Base-by-base conservation (phyloP, 2,329 filamentous ascomycete species). In the Stachybotrys echinatus region DNA sequence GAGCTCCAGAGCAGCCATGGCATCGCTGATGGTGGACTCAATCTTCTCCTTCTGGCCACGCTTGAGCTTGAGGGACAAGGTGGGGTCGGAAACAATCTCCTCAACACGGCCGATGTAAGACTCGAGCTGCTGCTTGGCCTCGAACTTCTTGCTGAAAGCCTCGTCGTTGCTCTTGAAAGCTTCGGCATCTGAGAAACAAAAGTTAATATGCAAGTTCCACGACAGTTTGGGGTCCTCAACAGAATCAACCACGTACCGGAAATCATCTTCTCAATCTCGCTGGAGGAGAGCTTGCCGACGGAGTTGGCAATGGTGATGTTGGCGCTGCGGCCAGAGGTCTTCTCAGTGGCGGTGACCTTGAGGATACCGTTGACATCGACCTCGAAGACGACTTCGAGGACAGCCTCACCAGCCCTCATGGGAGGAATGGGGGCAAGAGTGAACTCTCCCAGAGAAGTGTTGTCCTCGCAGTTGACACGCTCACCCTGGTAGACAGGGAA, bases 301-400 rank as follows among this genome's bases (percentile, higher is more conserved):
- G 94, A 96, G 85, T 99, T 99, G 76, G 89, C 90, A 76, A 99
- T 99, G 71, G 94, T 99, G 74, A 99, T 99, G 85, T 99, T 99
- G 76, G 94, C 94, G 68, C 83, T 94, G 72, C 94, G 92, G 66
- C 94, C 94, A 31, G 94, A 96, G 62, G 90, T 92, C 86, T 99
- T 99, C 84, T 99, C 94, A 45, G 92, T 96, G 61, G 94, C 94
- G 56, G 92, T 97, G 66, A 97, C 94, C 86, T 99, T 99, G 60
- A 99, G 87, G 72, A 96, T 96, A 87, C 94, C 94, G 81, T 99
- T 99, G 83, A 96, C 94, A 63, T 99, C 94, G 68, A 99, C 94
- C 80, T 99, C 94, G 76, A 99, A 97, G 72, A 97, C 91, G 62
- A 92, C 89, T 78, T 99, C 94, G 43, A 99, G 88, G 59, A 95